Evolutionary conservation across 768 basidiomycete species (phyloP).

Genomic region (Inosperma sp.): DNA sequence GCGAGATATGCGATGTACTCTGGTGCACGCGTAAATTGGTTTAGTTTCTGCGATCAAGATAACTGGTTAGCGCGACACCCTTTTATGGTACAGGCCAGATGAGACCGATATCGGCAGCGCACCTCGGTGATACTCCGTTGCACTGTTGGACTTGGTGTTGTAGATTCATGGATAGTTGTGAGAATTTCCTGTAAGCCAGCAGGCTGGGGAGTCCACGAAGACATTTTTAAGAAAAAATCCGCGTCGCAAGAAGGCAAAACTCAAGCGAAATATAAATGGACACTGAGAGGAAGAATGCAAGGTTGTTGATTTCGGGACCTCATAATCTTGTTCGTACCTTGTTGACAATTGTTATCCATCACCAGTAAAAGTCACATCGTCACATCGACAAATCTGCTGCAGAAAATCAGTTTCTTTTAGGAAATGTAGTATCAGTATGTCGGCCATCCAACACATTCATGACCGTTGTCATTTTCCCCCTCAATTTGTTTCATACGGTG

Average conservation of each 20-base stretch:
- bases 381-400: slow-evolving; percentile 2
- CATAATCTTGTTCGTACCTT: slow-evolving; percentile 31
- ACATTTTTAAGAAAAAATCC: slow-evolving; percentile 46
- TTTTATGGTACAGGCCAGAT: slow-evolving; percentile 6
- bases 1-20: slow-evolving; percentile 96
- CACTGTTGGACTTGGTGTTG: slow-evolving; percentile 66
- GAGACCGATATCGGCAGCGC: slow-evolving; percentile 16
- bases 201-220: slow-evolving; percentile 80
- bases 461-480: too few species aligned
- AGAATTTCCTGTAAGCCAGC: slow-evolving; percentile 89
- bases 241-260: slow-evolving; percentile 29
- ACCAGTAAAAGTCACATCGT: slow-evolving; percentile 17
- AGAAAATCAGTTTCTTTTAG: background rate
- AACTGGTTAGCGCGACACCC: slow-evolving; percentile 17
- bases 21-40: slow-evolving; percentile 78
- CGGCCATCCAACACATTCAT: too few species aligned
- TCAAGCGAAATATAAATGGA: slow-evolving; percentile 20
- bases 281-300: slow-evolving; percentile 22
- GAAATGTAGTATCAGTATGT: too few species aligned
- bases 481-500: too few species aligned
- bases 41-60: slow-evolving; percentile 62
- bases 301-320: slow-evolving; percentile 12
- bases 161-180: slow-evolving; percentile 87
- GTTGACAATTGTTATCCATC: slow-evolving; percentile 28
- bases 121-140: slow-evolving; percentile 85